Percentiles rank a stretch among this genome's conserved stretches.
Conservation (phyloP, 257 asterid genomes). For the Orobanche coerulescens region DNA sequence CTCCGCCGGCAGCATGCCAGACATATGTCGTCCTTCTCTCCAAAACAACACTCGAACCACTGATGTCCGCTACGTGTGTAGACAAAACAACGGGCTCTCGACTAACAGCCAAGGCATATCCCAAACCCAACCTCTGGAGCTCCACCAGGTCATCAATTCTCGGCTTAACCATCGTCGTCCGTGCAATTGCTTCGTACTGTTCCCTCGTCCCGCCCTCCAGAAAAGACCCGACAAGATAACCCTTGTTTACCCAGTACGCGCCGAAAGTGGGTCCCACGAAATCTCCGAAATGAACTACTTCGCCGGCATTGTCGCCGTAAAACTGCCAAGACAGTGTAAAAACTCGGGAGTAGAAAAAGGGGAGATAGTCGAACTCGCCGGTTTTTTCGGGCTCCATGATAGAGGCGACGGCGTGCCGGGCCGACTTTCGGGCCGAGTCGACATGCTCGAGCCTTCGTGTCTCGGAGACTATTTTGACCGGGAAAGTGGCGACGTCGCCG, state of each 20-base stretch:
- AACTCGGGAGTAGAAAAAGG: conserved; percentile 83
- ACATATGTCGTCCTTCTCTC: conserved; percentile 47
- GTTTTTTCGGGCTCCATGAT: conserved; percentile 54
- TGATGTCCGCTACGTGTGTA: conserved; percentile 4
- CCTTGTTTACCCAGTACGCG: conserved; percentile 74
- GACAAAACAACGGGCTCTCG: conserved; percentile 22
- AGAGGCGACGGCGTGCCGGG: conserved; percentile 70
- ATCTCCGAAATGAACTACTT: conserved; percentile 71
- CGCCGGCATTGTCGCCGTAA: conserved; percentile 67
- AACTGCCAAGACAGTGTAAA: conserved; percentile 86
- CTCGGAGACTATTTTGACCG: conserved; percentile 58
- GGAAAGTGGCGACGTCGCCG: conserved; percentile 85
- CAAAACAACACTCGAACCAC: conserved; percentile 19
- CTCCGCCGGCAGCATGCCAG: conserved; percentile 85
- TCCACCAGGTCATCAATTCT: conserved; percentile 42
- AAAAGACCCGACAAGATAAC: conserved; percentile 64
- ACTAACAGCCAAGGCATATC: conserved; percentile 41
- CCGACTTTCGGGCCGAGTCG: conserved; percentile 73
- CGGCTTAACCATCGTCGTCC: conserved; percentile 51
- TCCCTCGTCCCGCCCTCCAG: conserved; percentile 91
- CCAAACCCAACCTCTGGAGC: conserved; percentile 61
- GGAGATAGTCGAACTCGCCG: conserved; percentile 61
- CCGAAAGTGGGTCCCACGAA: conserved; percentile 45
- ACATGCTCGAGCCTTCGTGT: conserved; percentile 85
- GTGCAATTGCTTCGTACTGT: conserved; percentile 64